Conservation (phyloP, 495 filamentous ascomycete species). For the Thozetella sp. region DNA sequence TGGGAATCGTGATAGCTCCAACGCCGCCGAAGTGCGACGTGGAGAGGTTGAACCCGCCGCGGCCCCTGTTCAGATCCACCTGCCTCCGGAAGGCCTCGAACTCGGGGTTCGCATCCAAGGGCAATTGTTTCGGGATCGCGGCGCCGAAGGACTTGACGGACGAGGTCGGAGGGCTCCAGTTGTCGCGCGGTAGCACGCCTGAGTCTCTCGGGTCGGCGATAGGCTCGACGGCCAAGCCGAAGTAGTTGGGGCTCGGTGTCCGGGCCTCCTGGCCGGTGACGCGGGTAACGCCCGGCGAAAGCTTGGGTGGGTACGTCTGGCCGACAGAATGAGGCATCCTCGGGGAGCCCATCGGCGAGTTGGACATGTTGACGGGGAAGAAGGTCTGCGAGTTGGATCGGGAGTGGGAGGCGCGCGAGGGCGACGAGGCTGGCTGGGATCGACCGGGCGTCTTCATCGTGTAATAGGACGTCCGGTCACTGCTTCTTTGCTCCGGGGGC, state of each 20-base stretch:
- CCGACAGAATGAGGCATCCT: conserved; percentile 41
- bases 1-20: conserved; percentile 13
- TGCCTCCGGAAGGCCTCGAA: conserved; percentile 76
- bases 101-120: conserved; percentile 72
- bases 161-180: conserved; percentile 72
- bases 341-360: conserved; percentile 45
- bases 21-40: conserved; percentile 39
- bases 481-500: conserved; percentile 22
- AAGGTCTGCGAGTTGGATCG: conserved; percentile 40
- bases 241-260: conserved; percentile 77
- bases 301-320: conserved; percentile 40
- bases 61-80: conserved; percentile 59
- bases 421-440: conserved; percentile 32
- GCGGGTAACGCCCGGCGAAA: conserved; percentile 31
- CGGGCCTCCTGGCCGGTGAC: conserved; percentile 31
- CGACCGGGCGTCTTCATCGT: conserved; percentile 51
- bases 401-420: conserved; percentile 37
- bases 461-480: conserved; percentile 37
- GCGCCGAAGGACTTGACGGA: conserved; percentile 69
- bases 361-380: conserved; percentile 29
- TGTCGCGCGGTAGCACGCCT: conserved; percentile 58
- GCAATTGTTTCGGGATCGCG: conserved; percentile 67
- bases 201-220: conserved; percentile 61
- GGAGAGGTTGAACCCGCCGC: conserved; percentile 49
- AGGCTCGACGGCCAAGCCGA: conserved; percentile 70